Evolutionary conservation across 2,329 filamentous ascomycete species (phyloP), one percentile per base, ranked within the genome.

Genomic region (Aquanectria penicillioides): DNA sequence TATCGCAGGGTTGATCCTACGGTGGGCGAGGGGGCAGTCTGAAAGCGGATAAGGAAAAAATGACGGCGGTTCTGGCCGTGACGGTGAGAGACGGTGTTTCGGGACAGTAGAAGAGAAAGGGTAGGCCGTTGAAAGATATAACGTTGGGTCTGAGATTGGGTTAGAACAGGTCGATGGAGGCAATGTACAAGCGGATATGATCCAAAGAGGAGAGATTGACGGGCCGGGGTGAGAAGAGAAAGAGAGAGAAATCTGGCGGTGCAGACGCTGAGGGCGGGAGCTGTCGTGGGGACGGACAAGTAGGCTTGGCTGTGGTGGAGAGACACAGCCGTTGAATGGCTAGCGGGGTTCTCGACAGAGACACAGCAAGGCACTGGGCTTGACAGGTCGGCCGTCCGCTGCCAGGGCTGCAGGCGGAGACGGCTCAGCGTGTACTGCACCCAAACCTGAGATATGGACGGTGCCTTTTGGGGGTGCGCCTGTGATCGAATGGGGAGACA

Each of bases 341-440:
- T 60, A 57, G 64, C 44, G 53, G 50, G 59, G 56, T 62, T 52
- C 61, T 55, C 51, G n/a, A 28, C 55, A 54, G 50, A 53, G 48
- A 63, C 48, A 51, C 53, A 48, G 54, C 56, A 55, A 67, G 56
- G 52, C 48, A 63, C 58, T 51, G 40, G 63, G 62, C 49, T 62
- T 31, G 41, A 53, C 54, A 63, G 60, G 66, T 26, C 38, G 37
- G 29, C 58, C 60, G 60, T 43, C 61, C 55, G 54, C 51, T 61
- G 61, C 37, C 59, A 59, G 61, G 61, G 62, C 61, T 50, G 64
- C 40, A 57, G 57, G 28, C 43, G 31, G 33, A 46, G 52, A 57
- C 48, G 59, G 65, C 48, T 38, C 55, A 59, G 62, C 47, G 57
- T 51, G 43, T 44, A 61, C 50, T 57, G 59, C 67, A 65, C 64